Evolutionary conservation across 768 basidiomycete species (phyloP), one percentile per base, ranked within the genome.

Genomic region (Tricholoma terreum): DNA sequence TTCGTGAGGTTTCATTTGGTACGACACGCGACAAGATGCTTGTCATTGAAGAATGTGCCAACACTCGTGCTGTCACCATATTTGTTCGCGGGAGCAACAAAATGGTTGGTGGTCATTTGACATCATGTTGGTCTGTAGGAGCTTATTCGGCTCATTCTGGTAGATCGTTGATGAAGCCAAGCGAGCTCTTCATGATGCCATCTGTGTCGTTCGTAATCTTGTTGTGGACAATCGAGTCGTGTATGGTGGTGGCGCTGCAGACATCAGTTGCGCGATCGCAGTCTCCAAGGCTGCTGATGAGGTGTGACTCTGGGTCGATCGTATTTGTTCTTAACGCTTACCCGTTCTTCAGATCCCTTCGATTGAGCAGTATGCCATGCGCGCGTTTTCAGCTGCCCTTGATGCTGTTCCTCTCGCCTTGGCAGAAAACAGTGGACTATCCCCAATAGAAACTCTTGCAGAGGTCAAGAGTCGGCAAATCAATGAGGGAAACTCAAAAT

Each of bases 1-100:
- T 99, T 6, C 85, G 95, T 33, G 96, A 99, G 74, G 71, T 99
- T 55, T 84, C 92, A 6, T 99, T 99, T 72, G 97, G 97, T 50
- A 99, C 97, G 8, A 99, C 97, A 14, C 84, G 94, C 59, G 97
- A 99, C 74, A 98, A 98, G 80, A 99, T 99, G 97, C 85, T 99
- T 55, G 90, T 98, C 61, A 96, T 99, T 63, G 97, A 98, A 72
- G 95, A 98, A 67, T 98, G 96, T 65, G 96, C 97, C 15, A 99
- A 99, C 76, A 84, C 89, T 9, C 84, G 94, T 54, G 95, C 96
- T 34, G 96, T 98, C 43, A 98, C 97, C 7, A 88, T 98, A 65
- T 98, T 99, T 63, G 94, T 98, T 21, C 84, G 97, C 34, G 97
- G 97, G 19, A 92, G 90, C 68, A 99, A 99, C 77, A 99, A 99